Conservation (phyloP, 2,329 filamentous ascomycete genomes). For the Pezicula carpinea region DNA sequence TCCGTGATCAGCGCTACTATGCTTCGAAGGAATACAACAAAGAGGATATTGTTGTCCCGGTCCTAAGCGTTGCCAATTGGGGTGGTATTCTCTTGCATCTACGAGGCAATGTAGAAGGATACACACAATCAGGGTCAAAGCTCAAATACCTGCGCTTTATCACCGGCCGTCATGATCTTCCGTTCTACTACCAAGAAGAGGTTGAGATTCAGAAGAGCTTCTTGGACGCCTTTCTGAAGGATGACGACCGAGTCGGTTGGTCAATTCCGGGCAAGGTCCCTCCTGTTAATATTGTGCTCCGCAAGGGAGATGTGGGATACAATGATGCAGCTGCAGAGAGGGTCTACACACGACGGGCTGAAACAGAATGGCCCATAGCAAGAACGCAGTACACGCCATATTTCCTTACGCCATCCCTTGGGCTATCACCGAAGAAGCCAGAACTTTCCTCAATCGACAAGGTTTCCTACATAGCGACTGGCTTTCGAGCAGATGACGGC, state of each 20-base stretch:
- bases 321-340: constrained; percentile 59
- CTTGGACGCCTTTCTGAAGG: constrained; percentile 67
- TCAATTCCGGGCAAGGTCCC: constrained; percentile 51
- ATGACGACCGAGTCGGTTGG: constrained; percentile 60
- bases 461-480: constrained; percentile 29
- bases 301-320: constrained; percentile 63
- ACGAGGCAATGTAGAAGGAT: constrained; percentile 63
- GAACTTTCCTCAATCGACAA: constrained; percentile 36
- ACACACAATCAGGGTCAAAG: constrained; percentile 54
- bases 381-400: constrained; percentile 59
- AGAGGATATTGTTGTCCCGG: constrained; percentile 61
- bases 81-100: constrained; percentile 65
- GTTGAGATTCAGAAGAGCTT: constrained; percentile 64
- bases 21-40: constrained; percentile 48
- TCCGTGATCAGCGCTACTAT: constrained; percentile 42
- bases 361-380: constrained; percentile 63
- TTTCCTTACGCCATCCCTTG: constrained; percentile 46
- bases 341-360: constrained; percentile 47
- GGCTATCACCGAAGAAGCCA: constrained; percentile 49
- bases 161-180: constrained; percentile 63
- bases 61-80: constrained; percentile 66
- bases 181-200: constrained; percentile 65
- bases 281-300: constrained; percentile 54
- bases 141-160: constrained; percentile 65
- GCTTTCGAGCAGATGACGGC: constrained; percentile 31